A percentile compares a stretch with the other conserved stretches of the same genome.
phyloP scores from a whole-genome alignment of 805 yeast genomes.

The Maudiozyma serrabonitensis region DNA sequence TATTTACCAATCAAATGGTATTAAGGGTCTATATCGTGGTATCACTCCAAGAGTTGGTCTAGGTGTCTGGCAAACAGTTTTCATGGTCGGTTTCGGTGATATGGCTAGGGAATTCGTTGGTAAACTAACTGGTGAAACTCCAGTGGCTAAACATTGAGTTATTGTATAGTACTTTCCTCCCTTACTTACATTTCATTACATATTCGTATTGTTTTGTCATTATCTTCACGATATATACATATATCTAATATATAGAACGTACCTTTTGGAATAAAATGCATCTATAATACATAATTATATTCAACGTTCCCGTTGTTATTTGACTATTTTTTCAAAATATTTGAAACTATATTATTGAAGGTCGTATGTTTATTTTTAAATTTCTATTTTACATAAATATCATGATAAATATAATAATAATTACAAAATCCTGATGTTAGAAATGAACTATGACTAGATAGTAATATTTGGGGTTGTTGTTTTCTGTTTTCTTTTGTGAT shows the following conservation, averaged over 20 bases:
- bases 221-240: too few relatives aligned
- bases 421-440: too few relatives aligned
- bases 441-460: too few relatives aligned
- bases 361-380: background rate
- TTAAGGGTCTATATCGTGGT: slow-evolving; percentile 89
- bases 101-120: slow-evolving; percentile 70
- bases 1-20: slow-evolving; percentile 72
- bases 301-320: background rate
- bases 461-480: slow-evolving; percentile 21
- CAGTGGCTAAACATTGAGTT: slow-evolving; percentile 33
- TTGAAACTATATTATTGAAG: background rate
- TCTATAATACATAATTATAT: background rate
- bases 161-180: background rate
- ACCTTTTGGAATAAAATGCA: too few relatives aligned
- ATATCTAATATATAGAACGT: too few relatives aligned
- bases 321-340: background rate
- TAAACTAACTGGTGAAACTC: slow-evolving; percentile 49
- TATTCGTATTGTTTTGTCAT: too few relatives aligned
- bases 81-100: slow-evolving; percentile 98
- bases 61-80: slow-evolving; percentile 96
- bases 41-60: slow-evolving; percentile 94
- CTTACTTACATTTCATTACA: background rate
- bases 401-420: background rate
- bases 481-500: slow-evolving; percentile 15
- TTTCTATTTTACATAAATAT: slow-evolving; percentile 4